Conservation (phyloP, 225 moss, liverwort and hornwort genomes). For the Pleurozium schreberi region DNA sequence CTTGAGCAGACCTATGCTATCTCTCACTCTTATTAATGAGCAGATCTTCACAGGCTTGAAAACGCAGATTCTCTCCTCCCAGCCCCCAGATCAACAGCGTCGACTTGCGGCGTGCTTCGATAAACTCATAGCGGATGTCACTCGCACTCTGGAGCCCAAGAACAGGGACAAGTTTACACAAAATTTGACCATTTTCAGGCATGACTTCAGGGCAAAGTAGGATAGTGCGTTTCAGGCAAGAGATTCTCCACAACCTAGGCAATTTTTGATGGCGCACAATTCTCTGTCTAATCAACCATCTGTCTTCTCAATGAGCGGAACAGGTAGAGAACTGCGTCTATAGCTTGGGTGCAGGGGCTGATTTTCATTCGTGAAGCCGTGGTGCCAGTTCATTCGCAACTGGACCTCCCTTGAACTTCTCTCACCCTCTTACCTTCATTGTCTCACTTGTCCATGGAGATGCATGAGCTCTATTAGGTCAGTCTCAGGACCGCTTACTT, state of each 20-base stretch:
- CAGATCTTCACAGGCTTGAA: conserved; percentile 50
- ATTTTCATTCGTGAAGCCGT: conserved; percentile 13
- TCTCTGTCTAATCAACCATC: neutral
- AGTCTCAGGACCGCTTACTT: neutral
- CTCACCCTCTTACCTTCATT: conserved; percentile 1
- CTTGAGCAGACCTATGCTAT: conserved; percentile 58
- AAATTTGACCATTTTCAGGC: conserved; percentile 54
- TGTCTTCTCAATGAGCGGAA: conserved; percentile 18
- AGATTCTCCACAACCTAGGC: conserved; percentile 25
- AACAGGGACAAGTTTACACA: conserved; percentile 64
- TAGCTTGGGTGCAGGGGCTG: conserved; percentile 21
- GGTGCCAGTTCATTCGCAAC: conserved; percentile 11
- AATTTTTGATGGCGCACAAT: conserved; percentile 40
- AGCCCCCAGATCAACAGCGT: conserved; percentile 49
- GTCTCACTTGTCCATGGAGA: neutral
- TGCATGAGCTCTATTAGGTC: conserved; percentile 3
- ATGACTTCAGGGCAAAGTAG: conserved; percentile 58
- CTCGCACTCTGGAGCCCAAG: conserved; percentile 54
- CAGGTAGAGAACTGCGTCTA: conserved; percentile 16
- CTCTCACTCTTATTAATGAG: conserved; percentile 53
- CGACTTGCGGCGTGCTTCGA: conserved; percentile 53
- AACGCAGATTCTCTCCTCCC: conserved; percentile 47
- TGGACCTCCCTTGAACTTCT: conserved; percentile 8
- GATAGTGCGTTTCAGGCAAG: conserved; percentile 10
- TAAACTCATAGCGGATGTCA: conserved; percentile 49